A percentile compares a stretch with the other conserved stretches of the same genome.
Conservation (phyloP, 2,329 filamentous ascomycete species). For the Phyllosticta paracitricarpa region DNA sequence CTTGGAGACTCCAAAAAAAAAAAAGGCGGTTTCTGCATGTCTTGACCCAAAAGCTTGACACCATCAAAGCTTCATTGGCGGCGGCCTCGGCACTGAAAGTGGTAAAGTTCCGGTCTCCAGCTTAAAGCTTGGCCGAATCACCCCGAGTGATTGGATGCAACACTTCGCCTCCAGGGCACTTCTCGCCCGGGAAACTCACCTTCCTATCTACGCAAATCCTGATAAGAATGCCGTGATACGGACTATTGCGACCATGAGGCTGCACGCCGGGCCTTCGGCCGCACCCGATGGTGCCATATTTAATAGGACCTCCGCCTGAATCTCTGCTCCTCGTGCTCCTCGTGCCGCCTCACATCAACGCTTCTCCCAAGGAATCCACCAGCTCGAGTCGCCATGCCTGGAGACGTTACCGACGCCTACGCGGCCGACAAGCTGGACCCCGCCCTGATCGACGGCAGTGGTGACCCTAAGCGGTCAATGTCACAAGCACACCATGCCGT, state of each 20-base stretch:
- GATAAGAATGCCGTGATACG: not conserved
- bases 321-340: not conserved
- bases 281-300: not conserved
- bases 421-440: slow-evolving; percentile 23
- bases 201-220: not conserved
- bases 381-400: slow-evolving; percentile 11
- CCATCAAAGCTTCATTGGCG: not conserved
- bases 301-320: not conserved
- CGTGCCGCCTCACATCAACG: not conserved
- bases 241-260: not conserved
- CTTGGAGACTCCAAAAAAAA: not conserved
- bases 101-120: not conserved
- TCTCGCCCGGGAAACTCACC: not conserved
- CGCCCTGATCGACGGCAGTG: slow-evolving; percentile 23
- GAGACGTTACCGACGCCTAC: slow-evolving; percentile 14
- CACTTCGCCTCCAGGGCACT: not conserved
- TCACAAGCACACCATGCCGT: slow-evolving; percentile 15
- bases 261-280: not conserved
- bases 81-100: not conserved
- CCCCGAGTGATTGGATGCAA: not conserved
- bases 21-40: not conserved
- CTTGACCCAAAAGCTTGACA: not conserved
- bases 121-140: not conserved
- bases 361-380: not conserved
- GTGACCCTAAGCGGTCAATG: slow-evolving; percentile 25